Base-by-base conservation (phyloP, 106 monocot genomes). In the Platanthera zijinensis region DNA sequence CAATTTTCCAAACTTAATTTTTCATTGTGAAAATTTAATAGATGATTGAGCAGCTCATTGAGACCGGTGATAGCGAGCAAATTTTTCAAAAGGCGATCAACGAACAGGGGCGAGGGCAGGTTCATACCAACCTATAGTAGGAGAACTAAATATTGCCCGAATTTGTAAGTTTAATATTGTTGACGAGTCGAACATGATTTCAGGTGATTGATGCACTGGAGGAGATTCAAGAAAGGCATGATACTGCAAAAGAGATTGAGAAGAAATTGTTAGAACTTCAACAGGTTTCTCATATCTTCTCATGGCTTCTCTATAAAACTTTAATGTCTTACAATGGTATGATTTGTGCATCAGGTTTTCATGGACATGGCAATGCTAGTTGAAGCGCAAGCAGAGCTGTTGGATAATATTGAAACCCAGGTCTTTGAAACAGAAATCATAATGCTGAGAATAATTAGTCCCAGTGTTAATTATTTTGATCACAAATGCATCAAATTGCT, bases 181-280 rank as follows among this genome's bases (percentile, higher is more conserved):
- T 39, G 8, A 67, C 2, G 13, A 13, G 0, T 30, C 39, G 39
- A 71, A n/a, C 12, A 48, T 17, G 70, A 6, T 12, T 82, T 52
- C 70, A 88, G 88, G 73, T 88, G 32, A 76, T 85, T 21, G 88
- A 75, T 45, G 47, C 82, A 9, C 13, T 85, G 15, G 80, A 85
- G 71, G 88, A 88, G 63, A 88, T 88, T 69, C 88, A 88, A 72
- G 88, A 88, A 82, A 82, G 88, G 77, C 79, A 88, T 82, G 88
- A 88, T 68, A 75, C 75, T 22, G 84, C 78, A 10, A 88, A 50
- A 80, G 88, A 88, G 67, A 88, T 88, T 51, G 88, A 88, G 69
- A 88, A 80, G 75, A 88, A 72, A 51, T 71, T 85, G 50, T 63
- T 85, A 51, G 88, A 88, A 22, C 77, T 88, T 52, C 84, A 88